Conservation (phyloP, 306 rosid genomes). For the Psophocarpus tetragonolobus region DNA sequence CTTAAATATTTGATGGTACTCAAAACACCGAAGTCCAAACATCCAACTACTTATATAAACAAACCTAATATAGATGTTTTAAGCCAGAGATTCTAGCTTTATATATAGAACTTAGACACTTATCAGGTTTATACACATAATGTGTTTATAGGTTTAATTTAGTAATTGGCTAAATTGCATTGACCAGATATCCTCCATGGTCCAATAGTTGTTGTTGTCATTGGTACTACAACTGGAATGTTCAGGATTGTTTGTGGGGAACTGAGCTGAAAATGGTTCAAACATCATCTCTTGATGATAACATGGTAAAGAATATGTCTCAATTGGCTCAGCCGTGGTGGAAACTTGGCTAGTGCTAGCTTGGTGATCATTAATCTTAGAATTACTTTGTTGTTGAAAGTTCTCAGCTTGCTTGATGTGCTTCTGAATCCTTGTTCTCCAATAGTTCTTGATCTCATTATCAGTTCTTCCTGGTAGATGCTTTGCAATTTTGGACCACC, state of each 20-base stretch:
- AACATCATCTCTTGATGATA: slow-evolving; percentile 5
- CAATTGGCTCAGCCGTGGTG: slow-evolving; percentile 42
- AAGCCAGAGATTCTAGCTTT: neutral
- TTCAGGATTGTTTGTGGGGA: slow-evolving; percentile 22
- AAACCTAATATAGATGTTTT: slow-evolving; percentile 35
- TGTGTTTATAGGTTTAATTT: slow-evolving; percentile 9
- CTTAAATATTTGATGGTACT: neutral
- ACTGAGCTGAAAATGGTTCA: slow-evolving; percentile 35
- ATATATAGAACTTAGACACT: neutral
- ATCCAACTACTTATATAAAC: slow-evolving; percentile 26
- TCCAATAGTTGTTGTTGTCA: slow-evolving; percentile 50
- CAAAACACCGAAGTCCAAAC: neutral
- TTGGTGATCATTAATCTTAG: slow-evolving; percentile 30
- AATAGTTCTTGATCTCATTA: slow-evolving; percentile 68
- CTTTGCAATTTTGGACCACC: slow-evolving; percentile 95
- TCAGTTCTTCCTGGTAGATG: slow-evolving; percentile 58
- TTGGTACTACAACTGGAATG: slow-evolving; percentile 17
- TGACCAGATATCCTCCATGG: slow-evolving; percentile 79
- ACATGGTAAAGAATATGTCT: slow-evolving; percentile 35
- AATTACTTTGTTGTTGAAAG: slow-evolving; percentile 38
- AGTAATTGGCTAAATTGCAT: slow-evolving; percentile 53
- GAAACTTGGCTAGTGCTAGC: slow-evolving; percentile 50
- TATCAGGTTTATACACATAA: neutral
- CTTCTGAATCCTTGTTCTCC: slow-evolving; percentile 90
- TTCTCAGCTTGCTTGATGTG: slow-evolving; percentile 66